Evolutionary conservation across 139 green algal species (phyloP).

Genomic region (Picochlorum sp.): DNA sequence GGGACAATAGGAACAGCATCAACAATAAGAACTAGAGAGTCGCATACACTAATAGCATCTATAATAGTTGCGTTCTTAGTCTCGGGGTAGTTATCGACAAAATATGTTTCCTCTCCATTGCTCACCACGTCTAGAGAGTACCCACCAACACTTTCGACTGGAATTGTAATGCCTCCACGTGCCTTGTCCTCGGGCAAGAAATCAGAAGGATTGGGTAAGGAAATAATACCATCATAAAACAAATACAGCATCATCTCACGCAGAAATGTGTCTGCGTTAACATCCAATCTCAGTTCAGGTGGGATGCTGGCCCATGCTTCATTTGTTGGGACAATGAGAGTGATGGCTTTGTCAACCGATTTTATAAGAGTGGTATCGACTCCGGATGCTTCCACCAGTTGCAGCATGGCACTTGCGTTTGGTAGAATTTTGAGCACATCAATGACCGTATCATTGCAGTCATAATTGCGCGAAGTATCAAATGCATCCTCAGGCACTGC

Average conservation of each 20-base stretch:
- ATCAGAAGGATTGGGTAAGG: not conserved
- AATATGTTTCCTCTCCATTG: not conserved
- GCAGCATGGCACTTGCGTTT: no score
- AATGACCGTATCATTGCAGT: no score
- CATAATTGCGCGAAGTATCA: no score
- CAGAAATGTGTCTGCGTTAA: not conserved
- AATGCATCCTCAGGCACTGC: no score
- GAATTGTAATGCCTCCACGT: not conserved
- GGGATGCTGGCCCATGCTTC: not conserved
- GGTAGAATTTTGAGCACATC: no score
- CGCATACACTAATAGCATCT: not conserved
- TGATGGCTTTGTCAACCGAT: not conserved
- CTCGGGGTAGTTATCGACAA: not conserved
- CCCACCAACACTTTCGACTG: not conserved
- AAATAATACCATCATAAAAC: not conserved
- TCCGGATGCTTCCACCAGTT: no score
- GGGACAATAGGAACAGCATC: no score
- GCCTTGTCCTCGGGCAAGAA: not conserved
- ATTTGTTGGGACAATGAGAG: not conserved
- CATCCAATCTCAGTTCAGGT: not conserved
- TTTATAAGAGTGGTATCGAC: no score
- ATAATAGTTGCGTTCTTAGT: not conserved
- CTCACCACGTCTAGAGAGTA: not conserved
- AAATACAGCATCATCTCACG: not conserved
- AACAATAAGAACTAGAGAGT: not conserved